phyloP scores from a whole-genome alignment of 208 protist genomes.

The Trypanosoma avium region DNA sequence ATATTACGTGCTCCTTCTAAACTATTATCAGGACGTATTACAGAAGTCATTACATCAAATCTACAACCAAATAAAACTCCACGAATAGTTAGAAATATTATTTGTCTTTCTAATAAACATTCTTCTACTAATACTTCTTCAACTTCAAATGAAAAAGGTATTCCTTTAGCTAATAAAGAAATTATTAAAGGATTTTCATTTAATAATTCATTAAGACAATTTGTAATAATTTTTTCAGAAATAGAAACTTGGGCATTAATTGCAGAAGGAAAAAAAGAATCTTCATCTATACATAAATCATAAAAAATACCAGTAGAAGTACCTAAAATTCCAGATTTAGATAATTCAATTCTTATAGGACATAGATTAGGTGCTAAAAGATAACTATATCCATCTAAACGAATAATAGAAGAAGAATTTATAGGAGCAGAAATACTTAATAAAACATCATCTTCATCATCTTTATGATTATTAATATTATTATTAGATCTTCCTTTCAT shows the following conservation, averaged over 20 bases:
- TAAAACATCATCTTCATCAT: constrained; percentile 3
- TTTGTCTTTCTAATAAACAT: constrained; percentile 28
- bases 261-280: constrained; percentile 26
- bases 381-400: constrained; percentile 29
- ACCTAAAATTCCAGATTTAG: constrained; percentile 22
- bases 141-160: constrained; percentile 46
- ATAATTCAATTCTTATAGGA: constrained; percentile 31
- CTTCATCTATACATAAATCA: constrained; percentile 50
- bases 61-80: constrained; percentile 75
- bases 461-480: too few species aligned
- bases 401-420: not conserved
- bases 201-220: constrained; percentile 34
- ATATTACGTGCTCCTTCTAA: constrained; percentile 20
- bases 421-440: constrained; percentile 8
- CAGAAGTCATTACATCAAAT: constrained; percentile 48
- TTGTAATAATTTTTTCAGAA: constrained; percentile 22
- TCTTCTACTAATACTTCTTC: constrained; percentile 37
- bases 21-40: constrained; percentile 25
- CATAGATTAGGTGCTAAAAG: constrained; percentile 18
- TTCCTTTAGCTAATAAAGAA: constrained; percentile 41
- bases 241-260: constrained; percentile 36
- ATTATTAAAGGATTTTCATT: constrained; percentile 45
- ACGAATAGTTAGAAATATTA: constrained; percentile 34
- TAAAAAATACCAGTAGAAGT: constrained; percentile 31
- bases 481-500: constrained; percentile 16